Base-by-base conservation (phyloP, 176 grass and related monocot species). In the Luzula sylvatica region DNA sequence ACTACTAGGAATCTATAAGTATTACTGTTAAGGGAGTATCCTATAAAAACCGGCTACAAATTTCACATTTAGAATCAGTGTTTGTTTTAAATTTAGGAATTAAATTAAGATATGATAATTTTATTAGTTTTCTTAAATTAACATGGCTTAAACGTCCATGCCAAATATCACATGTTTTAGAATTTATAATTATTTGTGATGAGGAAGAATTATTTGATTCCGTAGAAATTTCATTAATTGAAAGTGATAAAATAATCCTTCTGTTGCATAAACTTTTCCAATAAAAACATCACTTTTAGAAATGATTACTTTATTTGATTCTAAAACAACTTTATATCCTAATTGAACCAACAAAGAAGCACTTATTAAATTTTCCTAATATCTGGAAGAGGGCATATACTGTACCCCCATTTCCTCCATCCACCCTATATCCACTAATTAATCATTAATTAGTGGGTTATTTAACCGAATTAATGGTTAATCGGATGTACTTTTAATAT, bases 341-440 rank as follows among this genome's bases (percentile, higher is more conserved):
- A 49, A 38, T 41, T 66, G 15, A 6, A 52, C 19, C 40, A 66
- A 40, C 39, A 67, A 21, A 51, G 39, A 53, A 12, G 46, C 46
- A 53, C 28, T 67, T 23, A 53, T 53, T 40, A 66, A 38, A 15
- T 50, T 67, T 39, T 23, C 38, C 50, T 67, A 15, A 52, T 50
- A 2, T 53, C 20, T 1, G 26, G 46, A n/a, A n/a, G n/a, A n/a
- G n/a, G n/a, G n/a, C n/a, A n/a, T n/a, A n/a, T n/a, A n/a, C n/a
- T n/a, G n/a, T n/a, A n/a, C n/a, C n/a, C n/a, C n/a, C n/a, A n/a
- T n/a, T n/a, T n/a, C n/a, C n/a, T n/a, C n/a, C n/a, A n/a, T n/a
- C n/a, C n/a, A n/a, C n/a, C n/a, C n/a, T n/a, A n/a, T n/a, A n/a
- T n/a, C n/a, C n/a, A n/a, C n/a, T n/a, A n/a, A n/a, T n/a, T n/a